Base-by-base conservation (phyloP, 2,329 filamentous ascomycete genomes). In the Neopestalotiopsis sp. region DNA sequence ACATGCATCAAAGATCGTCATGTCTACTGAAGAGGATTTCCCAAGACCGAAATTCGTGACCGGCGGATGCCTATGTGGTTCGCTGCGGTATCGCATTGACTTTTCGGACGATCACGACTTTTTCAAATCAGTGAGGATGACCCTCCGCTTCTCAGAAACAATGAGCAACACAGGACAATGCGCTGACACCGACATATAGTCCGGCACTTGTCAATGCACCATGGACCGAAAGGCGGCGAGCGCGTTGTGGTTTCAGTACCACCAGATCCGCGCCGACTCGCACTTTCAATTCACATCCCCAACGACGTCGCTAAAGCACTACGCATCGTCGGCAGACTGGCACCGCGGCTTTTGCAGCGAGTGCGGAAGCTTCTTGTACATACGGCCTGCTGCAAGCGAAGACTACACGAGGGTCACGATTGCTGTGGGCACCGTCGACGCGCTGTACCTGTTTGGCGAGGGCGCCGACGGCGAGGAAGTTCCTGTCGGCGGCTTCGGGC, bases 391-490 rank as follows among this genome's bases (percentile, higher is more conserved):
- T 0, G 0, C n/a, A 0, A 17, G 42, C 2, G 49, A 20, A 1
- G 3, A 28, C n/a, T 24, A 59, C 1, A 24, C 30, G 57, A 42
- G 64, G 6, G 28, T 66, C 30, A 45, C 45, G 5, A 66, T 66
- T 13, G 45, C 64, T 0, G 64, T 66, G 3, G 64, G 64, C 30
- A 40, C 45, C 1, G 64, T 66, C 6, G 64, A 66, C 20, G 4
- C 64, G 7, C 45, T 66, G 14, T 66, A 66, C 49, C 30, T 57
- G 7, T 66, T 66, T 28, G 64, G 64, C 49, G 64, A 66, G 30
- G 64, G 30, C 49, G 64, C 64, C 14, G 64, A 66, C 1, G 64
- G 64, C 1, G 12, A 57, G 5, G 64, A 66, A 3, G 64, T 66
- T 5, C 64, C 49, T 5, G 49, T 57, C n/a, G 64, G 4, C 0